Evolutionary conservation across 208 protist genomes (phyloP), one percentile per base, ranked within the genome.

Genomic region (Acanthamoeba quina): DNA sequence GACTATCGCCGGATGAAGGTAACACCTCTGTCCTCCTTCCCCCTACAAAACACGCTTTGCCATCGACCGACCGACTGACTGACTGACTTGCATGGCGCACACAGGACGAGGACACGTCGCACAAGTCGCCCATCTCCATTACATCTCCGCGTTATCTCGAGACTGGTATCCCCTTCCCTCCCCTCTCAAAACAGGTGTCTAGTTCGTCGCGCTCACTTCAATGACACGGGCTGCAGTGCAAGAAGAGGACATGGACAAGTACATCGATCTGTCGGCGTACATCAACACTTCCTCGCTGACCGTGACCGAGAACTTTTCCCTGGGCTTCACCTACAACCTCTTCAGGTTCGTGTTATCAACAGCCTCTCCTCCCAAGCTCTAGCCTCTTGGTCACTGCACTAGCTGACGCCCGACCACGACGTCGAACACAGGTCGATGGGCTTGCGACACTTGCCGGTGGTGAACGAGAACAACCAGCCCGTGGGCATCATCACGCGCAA

Each of bases 401-500:
- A 7, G 19, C 54, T 58, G 54, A 58, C 54, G 19, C 54, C 9
- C 54, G 17, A 21, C 4, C 54, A 19, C 52, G 52, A 56, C 54
- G 54, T 47, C 11, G 44, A 13, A 13, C 54, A 66, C 89, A 41
- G 93, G 44, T 56, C 93, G 17, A 80, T 95, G 37, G 94, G 94
- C 56, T 47, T 95, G 41, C 58, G 94, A 21, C 94, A 95, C 70
- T 24, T 95, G 56, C n/a, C 92, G 26, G 64, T 94, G 26, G 89
- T 95, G 31, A 95, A 95, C 76, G 41, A 64, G 47, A 41, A 13
- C 26, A 60, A 95, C 34, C 86, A 80, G 31, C 62, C 72, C 47
- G 82, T 95, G 47, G 94, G 94, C 54, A 95, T 95, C n/a, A 58
- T 95, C 13, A 95, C 94, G 54, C 72, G 94, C 26, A 89, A 95